These are phyloP conservation scores for Pouteria glomerata DNA, from an alignment of 148 eudicot species.

Conservation along the genomic window DNA sequence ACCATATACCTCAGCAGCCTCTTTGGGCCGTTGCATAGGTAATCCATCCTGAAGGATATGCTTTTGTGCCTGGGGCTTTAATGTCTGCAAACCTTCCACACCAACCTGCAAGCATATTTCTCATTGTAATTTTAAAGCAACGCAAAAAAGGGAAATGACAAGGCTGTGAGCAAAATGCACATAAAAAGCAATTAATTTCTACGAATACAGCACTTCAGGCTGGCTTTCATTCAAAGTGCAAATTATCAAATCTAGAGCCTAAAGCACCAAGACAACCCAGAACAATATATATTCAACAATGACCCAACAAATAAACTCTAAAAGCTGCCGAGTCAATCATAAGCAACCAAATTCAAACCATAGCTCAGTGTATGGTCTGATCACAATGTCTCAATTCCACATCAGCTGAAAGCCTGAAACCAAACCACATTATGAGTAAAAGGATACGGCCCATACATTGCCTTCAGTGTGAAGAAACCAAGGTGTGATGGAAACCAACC, in stretches of 20 bases:
- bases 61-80: conserved; percentile 65
- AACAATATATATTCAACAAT: neutral
- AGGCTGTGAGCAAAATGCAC: neutral
- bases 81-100: conserved; percentile 72
- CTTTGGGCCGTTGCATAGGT: conserved; percentile 27
- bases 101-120: conserved; percentile 49
- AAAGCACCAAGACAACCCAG: conserved; percentile 1
- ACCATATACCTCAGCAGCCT: conserved; percentile 37
- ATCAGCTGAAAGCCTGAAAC: too few species aligned
- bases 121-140: neutral
- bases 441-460: too few species aligned
- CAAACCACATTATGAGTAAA: too few species aligned
- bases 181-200: neutral
- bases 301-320: neutral
- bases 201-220: neutral
- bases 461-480: too few species aligned
- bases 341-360: neutral
- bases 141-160: conserved; percentile 6
- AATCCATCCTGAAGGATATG: conserved; percentile 27
- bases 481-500: too few species aligned
- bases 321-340: neutral
- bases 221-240: neutral
- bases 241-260: neutral
- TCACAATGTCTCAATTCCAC: too few species aligned
- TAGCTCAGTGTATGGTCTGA: too few species aligned